Conservation (phyloP, 2,329 filamentous ascomycete genomes). For the Cercospora sp. region DNA sequence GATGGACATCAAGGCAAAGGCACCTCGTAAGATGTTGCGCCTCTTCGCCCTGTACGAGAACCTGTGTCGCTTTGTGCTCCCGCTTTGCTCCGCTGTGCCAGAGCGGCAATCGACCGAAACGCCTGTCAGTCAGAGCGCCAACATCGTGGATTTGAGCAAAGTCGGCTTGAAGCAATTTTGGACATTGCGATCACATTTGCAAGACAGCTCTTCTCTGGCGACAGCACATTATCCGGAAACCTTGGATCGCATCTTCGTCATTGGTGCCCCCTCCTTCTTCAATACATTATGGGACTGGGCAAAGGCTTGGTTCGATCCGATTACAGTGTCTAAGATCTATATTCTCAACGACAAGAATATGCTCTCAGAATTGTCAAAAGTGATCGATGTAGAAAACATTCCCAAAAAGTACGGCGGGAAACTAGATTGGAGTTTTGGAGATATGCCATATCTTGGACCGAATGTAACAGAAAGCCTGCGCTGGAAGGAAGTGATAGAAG, state of each 20-base stretch:
- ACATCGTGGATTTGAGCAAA: slow-evolving; percentile 88
- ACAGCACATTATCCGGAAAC: slow-evolving; percentile 96
- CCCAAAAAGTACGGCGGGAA: slow-evolving; percentile 87
- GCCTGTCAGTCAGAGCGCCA: slow-evolving; percentile 89
- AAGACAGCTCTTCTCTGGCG: slow-evolving; percentile 81
- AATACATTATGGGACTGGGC: slow-evolving; percentile 93
- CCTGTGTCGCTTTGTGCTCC: slow-evolving; percentile 81
- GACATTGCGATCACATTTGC: slow-evolving; percentile 93
- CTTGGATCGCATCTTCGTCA: slow-evolving; percentile 80
- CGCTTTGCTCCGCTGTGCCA: slow-evolving; percentile 73
- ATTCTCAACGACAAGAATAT: slow-evolving; percentile 76
- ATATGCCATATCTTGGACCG: slow-evolving; percentile 69
- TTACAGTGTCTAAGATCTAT: slow-evolving; percentile 94
- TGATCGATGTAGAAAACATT: slow-evolving; percentile 80
- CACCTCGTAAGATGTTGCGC: slow-evolving; percentile 73
- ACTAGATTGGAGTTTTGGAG: slow-evolving; percentile 78
- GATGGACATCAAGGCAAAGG: slow-evolving; percentile 59
- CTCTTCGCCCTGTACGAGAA: slow-evolving; percentile 94
- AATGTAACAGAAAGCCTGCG: slow-evolving; percentile 44
- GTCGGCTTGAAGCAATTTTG: slow-evolving; percentile 93
- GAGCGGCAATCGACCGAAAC: slow-evolving; percentile 72
- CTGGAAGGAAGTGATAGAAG: slow-evolving; percentile 41
- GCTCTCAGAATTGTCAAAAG: slow-evolving; percentile 71
- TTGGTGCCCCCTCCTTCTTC: slow-evolving; percentile 88
- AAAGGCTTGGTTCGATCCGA: slow-evolving; percentile 88